Evolutionary conservation across 2,329 filamentous ascomycete genomes (phyloP), one percentile per base, ranked within the genome.

Genomic region (Pseudocercospora cruenta): DNA sequence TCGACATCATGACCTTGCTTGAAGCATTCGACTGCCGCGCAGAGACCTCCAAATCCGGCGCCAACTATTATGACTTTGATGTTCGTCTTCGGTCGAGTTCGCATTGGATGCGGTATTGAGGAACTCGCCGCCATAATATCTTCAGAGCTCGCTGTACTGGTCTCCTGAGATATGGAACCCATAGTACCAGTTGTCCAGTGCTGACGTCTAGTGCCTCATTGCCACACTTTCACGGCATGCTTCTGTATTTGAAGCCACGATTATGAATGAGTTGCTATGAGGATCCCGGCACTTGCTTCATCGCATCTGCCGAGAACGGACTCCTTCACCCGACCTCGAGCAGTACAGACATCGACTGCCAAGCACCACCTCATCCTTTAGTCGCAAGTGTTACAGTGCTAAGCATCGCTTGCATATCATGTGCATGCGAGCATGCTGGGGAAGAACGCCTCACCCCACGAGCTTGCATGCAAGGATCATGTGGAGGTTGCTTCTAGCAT

Each of bases 41-140:
- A 55, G n/a, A 70, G 53, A 16, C 69, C 69, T 36, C 65, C 66
- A 16, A 58, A 53, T 6, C 69, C 69, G 4, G 67, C 64, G 24
- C 69, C 69, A 7, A 70, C 66, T 47, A 69, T 66, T 24, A 68
- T 53, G 26, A 70, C 64, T 31, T 70, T 63, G 22, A 70, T 64
- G 47, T 36, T 33, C 4, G 22, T 55, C 8, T 10, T 26, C 8
- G 51, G 3, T n/a, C 26, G 22, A 10, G 22, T 9, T 4, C 51
- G 51, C 51, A 55, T 55, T 2, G 51, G 51, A 19, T 55, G 51
- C 10, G 26, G 16, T 16, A n/a, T 4, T 21, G 26, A n/a, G 10
- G 24, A 4, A 19, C 1, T 31, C 24, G 26, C 26, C 14, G 26
- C 22, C 16, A 19, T n/a, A 3, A 16, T 12, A 14, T 4, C 26